A percentile compares a stretch with the other conserved stretches of the same genome.
Evolutionary conservation across 345 rosid species (phyloP).

Genomic region (Salix koriyanagi): DNA sequence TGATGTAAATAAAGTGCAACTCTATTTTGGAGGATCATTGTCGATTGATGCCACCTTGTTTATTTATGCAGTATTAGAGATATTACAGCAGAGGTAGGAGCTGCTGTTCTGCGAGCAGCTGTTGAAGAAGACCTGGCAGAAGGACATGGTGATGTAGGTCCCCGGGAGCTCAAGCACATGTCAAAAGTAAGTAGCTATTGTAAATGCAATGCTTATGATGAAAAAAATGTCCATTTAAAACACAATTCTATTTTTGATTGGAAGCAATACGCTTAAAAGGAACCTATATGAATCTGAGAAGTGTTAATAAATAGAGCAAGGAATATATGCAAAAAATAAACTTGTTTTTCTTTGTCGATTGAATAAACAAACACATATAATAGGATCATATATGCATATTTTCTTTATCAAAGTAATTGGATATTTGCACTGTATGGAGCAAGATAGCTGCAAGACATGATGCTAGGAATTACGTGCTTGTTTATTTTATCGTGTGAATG

Average conservation of each 20-base stretch:
- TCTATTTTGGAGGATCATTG: not conserved
- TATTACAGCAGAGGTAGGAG: constrained; percentile 88
- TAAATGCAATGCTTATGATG: not conserved
- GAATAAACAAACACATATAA: not conserved
- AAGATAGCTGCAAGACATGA: not conserved
- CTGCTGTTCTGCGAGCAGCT: constrained; percentile 87
- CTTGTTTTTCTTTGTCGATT: not conserved
- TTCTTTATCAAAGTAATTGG: not conserved
- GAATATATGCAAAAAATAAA: not conserved
- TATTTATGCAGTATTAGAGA: constrained; percentile 70
- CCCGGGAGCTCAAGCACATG: constrained; percentile 70
- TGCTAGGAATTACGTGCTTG: not conserved
- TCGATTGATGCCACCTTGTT: not conserved
- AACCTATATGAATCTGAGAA: not conserved
- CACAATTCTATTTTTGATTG: not conserved
- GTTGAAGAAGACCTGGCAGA: constrained; percentile 76
- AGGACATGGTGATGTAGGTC: constrained; percentile 69
- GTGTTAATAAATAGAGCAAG: not conserved
- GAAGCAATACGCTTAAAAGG: not conserved
- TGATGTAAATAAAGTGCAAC: not conserved
- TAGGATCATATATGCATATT: too few species aligned
- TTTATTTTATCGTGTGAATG: not conserved
- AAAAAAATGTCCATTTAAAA: not conserved
- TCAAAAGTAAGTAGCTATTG: constrained; percentile 52
- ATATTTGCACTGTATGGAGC: not conserved